These are phyloP conservation scores for Chenopodium album DNA, from an alignment of 148 eudicot species.

Conservation along the genomic window DNA sequence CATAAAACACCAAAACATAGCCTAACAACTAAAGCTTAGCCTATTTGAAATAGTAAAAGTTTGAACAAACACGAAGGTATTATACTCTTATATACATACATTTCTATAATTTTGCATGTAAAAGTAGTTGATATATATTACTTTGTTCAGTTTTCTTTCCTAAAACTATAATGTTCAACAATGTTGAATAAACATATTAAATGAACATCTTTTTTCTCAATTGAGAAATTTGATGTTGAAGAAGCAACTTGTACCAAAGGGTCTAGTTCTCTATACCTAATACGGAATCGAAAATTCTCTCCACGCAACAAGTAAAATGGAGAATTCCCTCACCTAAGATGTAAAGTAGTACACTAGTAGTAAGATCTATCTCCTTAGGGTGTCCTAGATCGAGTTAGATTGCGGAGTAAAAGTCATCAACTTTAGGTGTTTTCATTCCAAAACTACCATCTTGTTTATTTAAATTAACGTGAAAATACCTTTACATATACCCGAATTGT, in stretches of 20 bases:
- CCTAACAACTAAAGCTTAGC: slow-evolving; percentile 1
- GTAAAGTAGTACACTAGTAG: not conserved
- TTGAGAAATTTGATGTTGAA: not conserved
- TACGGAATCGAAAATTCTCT: slow-evolving; percentile 8
- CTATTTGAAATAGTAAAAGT: not conserved
- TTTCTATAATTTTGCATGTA: not conserved
- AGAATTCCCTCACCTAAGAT: not conserved
- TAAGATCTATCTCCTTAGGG: not conserved
- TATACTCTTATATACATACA: not conserved
- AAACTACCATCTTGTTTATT: not conserved
- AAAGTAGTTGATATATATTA: not conserved
- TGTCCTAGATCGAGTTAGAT: not conserved
- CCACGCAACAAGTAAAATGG: slow-evolving; percentile 14
- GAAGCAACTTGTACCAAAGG: not conserved
- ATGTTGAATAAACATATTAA: not conserved
- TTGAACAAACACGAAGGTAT: not conserved
- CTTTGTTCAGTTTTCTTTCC: not conserved
- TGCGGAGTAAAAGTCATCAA: not conserved
- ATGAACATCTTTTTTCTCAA: not conserved
- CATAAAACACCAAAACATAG: not conserved
- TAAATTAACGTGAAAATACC: too few relatives aligned
- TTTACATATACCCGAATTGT: not conserved
- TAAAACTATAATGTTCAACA: not conserved
- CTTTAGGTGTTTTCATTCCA: not conserved
- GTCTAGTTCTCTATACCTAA: slow-evolving; percentile 8